Evolutionary conservation across 306 rosid species (phyloP).

Genomic region (Mimosa bimucronata): DNA sequence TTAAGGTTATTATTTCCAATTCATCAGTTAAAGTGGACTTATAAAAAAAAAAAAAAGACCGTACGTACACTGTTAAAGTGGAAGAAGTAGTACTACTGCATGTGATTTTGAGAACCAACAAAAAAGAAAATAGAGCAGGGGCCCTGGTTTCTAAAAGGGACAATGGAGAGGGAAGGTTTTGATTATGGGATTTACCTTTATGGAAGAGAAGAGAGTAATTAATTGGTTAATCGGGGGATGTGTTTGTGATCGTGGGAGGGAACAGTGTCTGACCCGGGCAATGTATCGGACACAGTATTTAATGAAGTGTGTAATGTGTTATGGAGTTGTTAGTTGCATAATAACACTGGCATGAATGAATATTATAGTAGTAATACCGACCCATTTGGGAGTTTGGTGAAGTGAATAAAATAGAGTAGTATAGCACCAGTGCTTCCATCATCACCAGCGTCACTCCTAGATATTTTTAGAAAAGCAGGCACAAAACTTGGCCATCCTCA

Average conservation of each 20-base stretch:
- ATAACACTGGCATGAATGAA: slow-evolving; percentile 13
- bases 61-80: too few relatives aligned
- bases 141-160: slow-evolving; percentile 1
- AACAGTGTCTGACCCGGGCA: slow-evolving; percentile 33
- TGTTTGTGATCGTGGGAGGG: slow-evolving; percentile 42
- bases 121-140: not conserved
- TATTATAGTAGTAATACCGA: slow-evolving; percentile 21
- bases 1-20: too few relatives aligned
- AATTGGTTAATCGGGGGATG: slow-evolving; percentile 21
- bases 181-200: slow-evolving; percentile 46
- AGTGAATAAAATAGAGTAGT: slow-evolving; percentile 33
- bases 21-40: too few relatives aligned
- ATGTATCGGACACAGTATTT: slow-evolving; percentile 35
- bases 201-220: slow-evolving; percentile 27
- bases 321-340: slow-evolving; percentile 21
- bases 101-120: not conserved
- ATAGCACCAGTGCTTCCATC: slow-evolving; percentile 49
- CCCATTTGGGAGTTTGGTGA: slow-evolving; percentile 35
- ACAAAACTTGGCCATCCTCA: not conserved
- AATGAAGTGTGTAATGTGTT: slow-evolving; percentile 27
- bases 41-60: too few relatives aligned
- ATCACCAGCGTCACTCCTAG: slow-evolving; percentile 56
- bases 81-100: not conserved
- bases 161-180: slow-evolving; percentile 14
- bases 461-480: slow-evolving; percentile 48